Conservation (phyloP, 495 filamentous ascomycete genomes). For the Evansstolkia leycettana region DNA sequence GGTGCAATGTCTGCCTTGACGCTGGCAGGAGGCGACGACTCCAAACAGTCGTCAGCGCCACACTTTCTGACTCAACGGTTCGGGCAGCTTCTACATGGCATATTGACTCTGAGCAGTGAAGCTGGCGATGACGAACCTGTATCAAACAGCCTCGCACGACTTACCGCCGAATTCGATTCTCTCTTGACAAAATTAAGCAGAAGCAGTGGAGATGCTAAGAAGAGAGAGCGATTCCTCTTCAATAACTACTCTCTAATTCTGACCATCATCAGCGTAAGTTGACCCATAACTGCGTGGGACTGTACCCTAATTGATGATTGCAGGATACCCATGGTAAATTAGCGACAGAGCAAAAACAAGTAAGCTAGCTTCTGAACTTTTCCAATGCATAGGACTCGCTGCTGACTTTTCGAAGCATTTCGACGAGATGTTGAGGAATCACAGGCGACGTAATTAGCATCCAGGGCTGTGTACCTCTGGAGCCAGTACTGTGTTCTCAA, state of each 20-base stretch:
- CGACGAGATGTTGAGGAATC: slow-evolving; percentile 33
- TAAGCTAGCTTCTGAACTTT: slow-evolving; percentile 7
- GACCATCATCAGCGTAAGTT: slow-evolving; percentile 68
- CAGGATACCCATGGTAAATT: slow-evolving; percentile 67
- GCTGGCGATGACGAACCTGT: slow-evolving; percentile 91
- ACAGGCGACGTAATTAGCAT: slow-evolving; percentile 18
- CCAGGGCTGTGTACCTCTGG: too few relatives aligned
- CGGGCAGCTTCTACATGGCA: slow-evolving; percentile 75
- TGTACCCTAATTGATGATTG: too few relatives aligned
- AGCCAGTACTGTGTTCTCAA: too few relatives aligned
- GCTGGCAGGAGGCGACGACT: slow-evolving; percentile 40
- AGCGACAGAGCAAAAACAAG: slow-evolving; percentile 57
- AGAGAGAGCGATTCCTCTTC: slow-evolving; percentile 74
- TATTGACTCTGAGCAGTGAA: slow-evolving; percentile 70
- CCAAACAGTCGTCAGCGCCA: slow-evolving; percentile 71
- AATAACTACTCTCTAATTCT: slow-evolving; percentile 90
- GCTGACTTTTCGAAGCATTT: slow-evolving; percentile 23
- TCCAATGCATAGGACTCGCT: neutral
- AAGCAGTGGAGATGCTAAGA: slow-evolving; percentile 59
- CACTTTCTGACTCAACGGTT: slow-evolving; percentile 88
- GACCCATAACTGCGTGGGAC: neutral
- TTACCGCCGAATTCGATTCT: slow-evolving; percentile 66
- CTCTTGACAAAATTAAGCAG: slow-evolving; percentile 60
- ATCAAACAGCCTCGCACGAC: slow-evolving; percentile 57
- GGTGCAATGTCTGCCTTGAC: slow-evolving; percentile 42